Evolutionary conservation across 2,329 filamentous ascomycete genomes (phyloP).

Genomic region (Diaporthe capsici): DNA sequence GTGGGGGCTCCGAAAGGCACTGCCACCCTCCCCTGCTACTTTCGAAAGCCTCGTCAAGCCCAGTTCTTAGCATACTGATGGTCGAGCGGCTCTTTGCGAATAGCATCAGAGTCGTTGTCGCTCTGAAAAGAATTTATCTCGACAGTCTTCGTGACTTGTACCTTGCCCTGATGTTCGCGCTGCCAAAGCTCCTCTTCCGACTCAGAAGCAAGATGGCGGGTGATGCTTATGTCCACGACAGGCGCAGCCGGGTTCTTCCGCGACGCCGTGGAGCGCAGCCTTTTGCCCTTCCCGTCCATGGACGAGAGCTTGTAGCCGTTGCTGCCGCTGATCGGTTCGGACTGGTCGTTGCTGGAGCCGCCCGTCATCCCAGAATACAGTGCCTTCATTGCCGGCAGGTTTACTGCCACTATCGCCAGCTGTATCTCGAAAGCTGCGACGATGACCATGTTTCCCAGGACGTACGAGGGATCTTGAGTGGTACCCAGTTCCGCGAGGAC

Average conservation of each 20-base stretch:
- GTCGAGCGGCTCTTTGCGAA: background rate
- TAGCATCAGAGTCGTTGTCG: background rate
- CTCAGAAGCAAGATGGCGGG: slow-evolving; percentile 16
- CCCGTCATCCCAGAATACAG: slow-evolving; percentile 13
- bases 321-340: slow-evolving; percentile 6
- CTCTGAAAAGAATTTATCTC: background rate
- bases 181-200: slow-evolving; percentile 24
- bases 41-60: background rate
- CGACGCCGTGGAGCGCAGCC: background rate
- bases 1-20: background rate
- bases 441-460: slow-evolving; percentile 39
- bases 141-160: background rate
- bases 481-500: slow-evolving; percentile 24
- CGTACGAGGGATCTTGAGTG: slow-evolving; percentile 8
- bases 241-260: background rate
- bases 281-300: background rate
- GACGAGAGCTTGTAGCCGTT: slow-evolving; percentile 18
- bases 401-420: slow-evolving; percentile 34
- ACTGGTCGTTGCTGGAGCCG: slow-evolving; percentile 18
- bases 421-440: slow-evolving; percentile 38
- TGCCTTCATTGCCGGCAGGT: slow-evolving; percentile 33
- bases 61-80: background rate
- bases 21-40: background rate
- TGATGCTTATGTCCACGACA: slow-evolving; percentile 11
- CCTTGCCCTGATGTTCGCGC: slow-evolving; percentile 4